Conservation (phyloP, 345 rosid species). For the Hevea brasiliensis region DNA sequence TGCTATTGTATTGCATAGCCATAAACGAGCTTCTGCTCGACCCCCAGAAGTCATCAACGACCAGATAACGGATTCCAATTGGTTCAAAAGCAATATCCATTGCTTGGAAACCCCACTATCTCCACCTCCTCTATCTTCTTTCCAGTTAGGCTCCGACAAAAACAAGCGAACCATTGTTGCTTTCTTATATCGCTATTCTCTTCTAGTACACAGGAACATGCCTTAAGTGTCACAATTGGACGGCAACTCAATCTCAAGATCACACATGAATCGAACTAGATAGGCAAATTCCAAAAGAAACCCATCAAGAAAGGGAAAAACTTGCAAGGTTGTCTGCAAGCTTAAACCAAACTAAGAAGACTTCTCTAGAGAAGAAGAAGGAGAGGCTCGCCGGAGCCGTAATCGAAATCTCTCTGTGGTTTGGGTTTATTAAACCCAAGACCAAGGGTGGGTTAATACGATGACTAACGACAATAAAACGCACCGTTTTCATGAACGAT, state of each 20-base stretch:
- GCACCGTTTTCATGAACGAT: too few relatives aligned
- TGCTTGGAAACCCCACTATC: slow-evolving; percentile 31
- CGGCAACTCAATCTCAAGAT: neutral
- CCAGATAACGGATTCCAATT: slow-evolving; percentile 57
- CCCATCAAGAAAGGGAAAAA: too few relatives aligned
- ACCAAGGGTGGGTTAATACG: too few relatives aligned
- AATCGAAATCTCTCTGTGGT: too few relatives aligned
- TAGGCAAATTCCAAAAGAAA: too few relatives aligned
- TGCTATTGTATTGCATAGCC: slow-evolving; percentile 69
- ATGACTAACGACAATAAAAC: too few relatives aligned
- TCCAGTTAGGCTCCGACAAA: slow-evolving; percentile 45
- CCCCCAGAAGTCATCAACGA: slow-evolving; percentile 54
- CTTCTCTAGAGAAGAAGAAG: too few relatives aligned
- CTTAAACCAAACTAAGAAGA: too few relatives aligned
- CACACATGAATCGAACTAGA: neutral
- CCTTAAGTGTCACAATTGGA: too few relatives aligned
- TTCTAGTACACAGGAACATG: neutral
- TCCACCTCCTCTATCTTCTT: slow-evolving; percentile 14
- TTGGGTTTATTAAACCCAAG: too few relatives aligned
- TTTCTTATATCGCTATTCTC: neutral
- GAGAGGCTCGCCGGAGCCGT: too few relatives aligned
- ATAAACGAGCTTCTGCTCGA: slow-evolving; percentile 79
- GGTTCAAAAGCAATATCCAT: slow-evolving; percentile 46
- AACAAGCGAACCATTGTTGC: slow-evolving; percentile 50
- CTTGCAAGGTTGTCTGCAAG: too few relatives aligned